Evolutionary conservation across 2,329 filamentous ascomycete species (phyloP).

Genomic region (Teratosphaeria gauchensis): DNA sequence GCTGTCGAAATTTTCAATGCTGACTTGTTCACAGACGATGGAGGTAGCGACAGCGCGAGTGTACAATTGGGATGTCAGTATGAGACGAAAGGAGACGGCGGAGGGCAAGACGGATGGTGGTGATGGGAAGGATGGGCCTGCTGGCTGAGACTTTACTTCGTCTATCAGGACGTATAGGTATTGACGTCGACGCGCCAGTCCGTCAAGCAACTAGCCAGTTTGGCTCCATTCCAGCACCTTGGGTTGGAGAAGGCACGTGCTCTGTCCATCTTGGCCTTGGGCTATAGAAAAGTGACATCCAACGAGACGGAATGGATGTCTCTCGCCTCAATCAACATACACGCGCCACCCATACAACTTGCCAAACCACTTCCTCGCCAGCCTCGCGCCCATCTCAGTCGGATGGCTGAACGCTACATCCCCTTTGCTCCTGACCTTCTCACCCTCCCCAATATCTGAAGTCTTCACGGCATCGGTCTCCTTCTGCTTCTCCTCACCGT

Average conservation of each 20-base stretch:
- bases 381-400: conserved; percentile 49
- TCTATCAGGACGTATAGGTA: neutral
- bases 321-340: conserved; percentile 18
- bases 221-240: too few species aligned
- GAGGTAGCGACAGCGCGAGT: conserved; percentile 93
- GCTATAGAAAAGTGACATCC: too few species aligned
- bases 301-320: too few species aligned
- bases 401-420: conserved; percentile 56
- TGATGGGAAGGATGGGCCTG: conserved; percentile 3
- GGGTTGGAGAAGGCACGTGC: too few species aligned
- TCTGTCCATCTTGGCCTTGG: too few species aligned
- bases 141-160: neutral
- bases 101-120: conserved; percentile 30
- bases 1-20: too few species aligned
- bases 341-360: conserved; percentile 49
- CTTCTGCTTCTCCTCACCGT: neutral
- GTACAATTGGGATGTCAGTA: conserved; percentile 99
- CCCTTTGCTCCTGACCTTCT: conserved; percentile 41
- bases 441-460: neutral
- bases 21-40: conserved; percentile 57
- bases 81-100: conserved; percentile 82
- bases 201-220: too few species aligned
- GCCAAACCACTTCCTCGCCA: conserved; percentile 51
- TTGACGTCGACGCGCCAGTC: neutral
- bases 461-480: neutral